Conservation (phyloP, 257 asterid genomes). For the Scutellaria baicalensis region DNA sequence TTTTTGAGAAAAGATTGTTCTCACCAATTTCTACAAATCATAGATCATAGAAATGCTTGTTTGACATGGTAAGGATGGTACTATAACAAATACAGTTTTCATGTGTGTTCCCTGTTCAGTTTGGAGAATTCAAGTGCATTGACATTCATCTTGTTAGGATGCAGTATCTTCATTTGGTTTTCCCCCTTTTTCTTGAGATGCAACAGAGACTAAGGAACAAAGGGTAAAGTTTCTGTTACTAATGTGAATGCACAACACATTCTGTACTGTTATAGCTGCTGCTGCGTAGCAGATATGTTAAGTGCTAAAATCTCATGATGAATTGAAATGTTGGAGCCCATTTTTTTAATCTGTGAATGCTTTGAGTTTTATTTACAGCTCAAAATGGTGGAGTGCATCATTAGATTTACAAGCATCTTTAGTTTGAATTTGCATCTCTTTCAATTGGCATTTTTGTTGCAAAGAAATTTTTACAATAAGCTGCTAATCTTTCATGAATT, state of each 20-base stretch:
- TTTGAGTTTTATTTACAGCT: not conserved
- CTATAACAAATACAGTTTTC: no score
- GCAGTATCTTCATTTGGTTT: no score
- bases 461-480: not conserved
- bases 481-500: conserved; percentile 8
- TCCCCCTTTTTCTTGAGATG: not conserved
- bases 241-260: not conserved
- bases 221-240: not conserved
- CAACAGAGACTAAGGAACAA: not conserved
- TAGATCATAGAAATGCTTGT: no score
- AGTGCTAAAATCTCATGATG: not conserved
- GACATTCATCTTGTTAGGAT: no score
- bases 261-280: not conserved
- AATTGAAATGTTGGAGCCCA: not conserved
- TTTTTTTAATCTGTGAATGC: not conserved
- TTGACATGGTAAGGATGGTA: no score
- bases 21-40: no score
- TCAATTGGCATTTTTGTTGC: conserved; percentile 3
- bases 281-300: not conserved
- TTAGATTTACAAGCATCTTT: not conserved
- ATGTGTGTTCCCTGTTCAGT: no score
- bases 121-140: no score
- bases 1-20: no score
- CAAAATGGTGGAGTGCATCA: not conserved
- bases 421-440: conserved; percentile 3